Evolutionary conservation across 2,329 filamentous ascomycete genomes (phyloP).

Genomic region (Dothideomycetidae sp.): DNA sequence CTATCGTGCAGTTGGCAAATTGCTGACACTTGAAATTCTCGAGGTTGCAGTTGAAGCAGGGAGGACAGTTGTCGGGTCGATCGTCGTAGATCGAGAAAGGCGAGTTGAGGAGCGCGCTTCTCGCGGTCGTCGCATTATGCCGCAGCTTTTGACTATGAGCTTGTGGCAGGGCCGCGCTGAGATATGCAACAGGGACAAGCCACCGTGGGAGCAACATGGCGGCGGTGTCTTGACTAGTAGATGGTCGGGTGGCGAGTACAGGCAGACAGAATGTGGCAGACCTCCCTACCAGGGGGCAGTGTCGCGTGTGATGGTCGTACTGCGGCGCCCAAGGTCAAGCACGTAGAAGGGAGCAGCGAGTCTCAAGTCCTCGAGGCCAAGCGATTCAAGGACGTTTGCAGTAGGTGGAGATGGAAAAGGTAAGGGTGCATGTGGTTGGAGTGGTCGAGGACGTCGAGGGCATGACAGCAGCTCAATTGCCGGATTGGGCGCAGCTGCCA

Average conservation of each 20-base stretch:
- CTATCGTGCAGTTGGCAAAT: conserved; percentile 76
- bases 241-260: background rate
- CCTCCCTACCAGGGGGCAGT: background rate
- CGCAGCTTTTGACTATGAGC: conserved; percentile 6
- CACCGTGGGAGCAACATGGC: conserved; percentile 6
- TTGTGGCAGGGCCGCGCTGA: background rate
- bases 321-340: too few species aligned
- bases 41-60: conserved; percentile 95
- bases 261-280: background rate
- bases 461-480: too few species aligned
- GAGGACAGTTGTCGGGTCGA: conserved; percentile 63
- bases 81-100: conserved; percentile 59
- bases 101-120: conserved; percentile 33
- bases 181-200: conserved; percentile 1
- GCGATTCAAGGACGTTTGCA: too few species aligned
- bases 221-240: background rate
- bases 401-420: too few species aligned
- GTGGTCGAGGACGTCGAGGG: too few species aligned
- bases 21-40: conserved; percentile 85
- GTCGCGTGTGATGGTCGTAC: too few species aligned
- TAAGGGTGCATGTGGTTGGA: too few species aligned
- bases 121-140: conserved; percentile 14
- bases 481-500: too few species aligned
- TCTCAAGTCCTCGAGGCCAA: too few species aligned
- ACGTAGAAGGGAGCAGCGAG: too few species aligned